These are phyloP conservation scores for Trichoderma sp. DNA, from an alignment of 2,329 filamentous ascomycete species.

Conservation along the genomic window DNA sequence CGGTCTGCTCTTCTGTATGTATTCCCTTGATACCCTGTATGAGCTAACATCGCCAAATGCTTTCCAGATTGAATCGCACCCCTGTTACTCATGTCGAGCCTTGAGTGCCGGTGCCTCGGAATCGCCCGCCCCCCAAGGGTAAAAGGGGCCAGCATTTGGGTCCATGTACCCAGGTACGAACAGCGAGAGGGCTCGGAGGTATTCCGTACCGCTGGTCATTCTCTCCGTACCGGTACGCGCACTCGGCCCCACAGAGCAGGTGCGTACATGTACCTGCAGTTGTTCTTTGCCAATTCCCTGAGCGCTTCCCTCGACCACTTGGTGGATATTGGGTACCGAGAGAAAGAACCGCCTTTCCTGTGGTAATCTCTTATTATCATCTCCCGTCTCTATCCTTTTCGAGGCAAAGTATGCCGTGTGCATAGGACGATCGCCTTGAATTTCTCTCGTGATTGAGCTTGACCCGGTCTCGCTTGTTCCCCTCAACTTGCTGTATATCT, in stretches of 20 bases:
- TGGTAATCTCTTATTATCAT: background rate
- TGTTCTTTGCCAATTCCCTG: background rate
- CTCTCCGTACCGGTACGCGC: background rate
- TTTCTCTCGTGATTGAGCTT: slow-evolving; percentile 14
- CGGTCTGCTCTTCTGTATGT: background rate
- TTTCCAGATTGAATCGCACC: background rate
- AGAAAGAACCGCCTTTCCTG: background rate
- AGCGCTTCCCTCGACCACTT: too few species aligned
- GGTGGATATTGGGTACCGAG: slow-evolving; percentile 1
- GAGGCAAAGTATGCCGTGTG: slow-evolving; percentile 9
- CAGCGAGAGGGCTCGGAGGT: background rate
- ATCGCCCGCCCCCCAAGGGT: slow-evolving; percentile 21
- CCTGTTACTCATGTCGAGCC: slow-evolving; percentile 22
- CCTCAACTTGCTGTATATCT: slow-evolving; percentile 18
- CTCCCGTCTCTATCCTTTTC: background rate
- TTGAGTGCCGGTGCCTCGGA: slow-evolving; percentile 28
- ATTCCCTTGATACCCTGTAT: background rate
- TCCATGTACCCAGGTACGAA: background rate
- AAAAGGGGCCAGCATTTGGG: slow-evolving; percentile 13
- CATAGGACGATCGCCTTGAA: slow-evolving; percentile 22
- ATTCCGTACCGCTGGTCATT: too few species aligned
- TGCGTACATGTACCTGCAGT: background rate
- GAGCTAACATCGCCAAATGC: background rate
- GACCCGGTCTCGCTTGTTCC: slow-evolving; percentile 3
- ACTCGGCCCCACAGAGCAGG: background rate